phyloP scores from a whole-genome alignment of 768 basidiomycete species.

The Suillus luteus region DNA sequence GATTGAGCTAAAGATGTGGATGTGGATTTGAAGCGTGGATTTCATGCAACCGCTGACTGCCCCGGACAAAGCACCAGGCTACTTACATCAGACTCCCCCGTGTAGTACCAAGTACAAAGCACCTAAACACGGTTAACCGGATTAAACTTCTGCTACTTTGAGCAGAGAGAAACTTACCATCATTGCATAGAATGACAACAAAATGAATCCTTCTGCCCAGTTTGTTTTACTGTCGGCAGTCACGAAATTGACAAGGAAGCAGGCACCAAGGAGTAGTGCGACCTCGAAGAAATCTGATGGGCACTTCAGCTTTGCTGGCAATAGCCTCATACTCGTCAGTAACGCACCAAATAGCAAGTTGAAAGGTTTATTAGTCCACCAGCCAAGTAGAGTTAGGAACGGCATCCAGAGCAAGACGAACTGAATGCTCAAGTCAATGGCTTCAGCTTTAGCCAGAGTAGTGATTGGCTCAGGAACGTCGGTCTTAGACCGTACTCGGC shows the following conservation, averaged over 20 bases:
- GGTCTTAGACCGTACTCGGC: neutral
- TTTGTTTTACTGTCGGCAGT: constrained; percentile 80
- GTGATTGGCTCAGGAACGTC: constrained; percentile 45
- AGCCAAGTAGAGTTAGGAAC: constrained; percentile 64
- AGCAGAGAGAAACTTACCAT: constrained; percentile 42
- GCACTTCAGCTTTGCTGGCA: neutral
- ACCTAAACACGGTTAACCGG: constrained; percentile 39
- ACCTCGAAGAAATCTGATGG: constrained; percentile 69
- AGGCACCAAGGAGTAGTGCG: constrained; percentile 61
- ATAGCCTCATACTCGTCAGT: neutral
- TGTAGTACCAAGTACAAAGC: constrained; percentile 68
- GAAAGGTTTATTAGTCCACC: constrained; percentile 65
- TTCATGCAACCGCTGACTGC: constrained; percentile 22
- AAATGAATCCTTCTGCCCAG: constrained; percentile 70
- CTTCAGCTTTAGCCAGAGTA: constrained; percentile 63
- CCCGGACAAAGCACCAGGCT: constrained; percentile 40
- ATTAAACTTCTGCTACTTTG: constrained; percentile 1
- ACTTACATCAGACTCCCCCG: constrained; percentile 58
- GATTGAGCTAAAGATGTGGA: constrained; percentile 12
- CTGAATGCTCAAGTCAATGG: constrained; percentile 79
- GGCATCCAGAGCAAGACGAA: constrained; percentile 83
- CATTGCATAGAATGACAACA: constrained; percentile 70
- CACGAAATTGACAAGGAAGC: constrained; percentile 79
- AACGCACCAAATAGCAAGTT: constrained; percentile 65
- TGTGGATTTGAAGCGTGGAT: constrained; percentile 10